These are phyloP conservation scores for Talaromyces albobiverticillius DNA, from an alignment of 2,329 filamentous ascomycete genomes.

Conservation along the genomic window DNA sequence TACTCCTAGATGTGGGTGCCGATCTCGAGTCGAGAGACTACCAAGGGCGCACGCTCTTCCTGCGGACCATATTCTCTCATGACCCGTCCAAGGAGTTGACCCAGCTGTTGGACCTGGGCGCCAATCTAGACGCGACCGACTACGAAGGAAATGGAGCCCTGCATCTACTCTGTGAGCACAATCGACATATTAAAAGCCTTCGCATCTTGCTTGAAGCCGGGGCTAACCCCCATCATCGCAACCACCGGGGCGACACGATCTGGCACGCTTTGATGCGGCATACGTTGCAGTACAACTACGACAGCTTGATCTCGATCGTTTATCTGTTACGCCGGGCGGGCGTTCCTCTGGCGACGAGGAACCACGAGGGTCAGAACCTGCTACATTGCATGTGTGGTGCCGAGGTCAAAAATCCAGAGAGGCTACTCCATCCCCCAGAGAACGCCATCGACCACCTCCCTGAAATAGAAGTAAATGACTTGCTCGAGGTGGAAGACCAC, in stretches of 20 bases:
- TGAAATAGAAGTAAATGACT: conserved; percentile 9
- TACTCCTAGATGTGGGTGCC: conserved; percentile 14
- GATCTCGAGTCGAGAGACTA: conserved; percentile 19
- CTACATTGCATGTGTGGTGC: conserved; percentile 18
- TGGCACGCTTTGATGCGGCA: conserved; percentile 13
- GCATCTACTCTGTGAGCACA: conserved; percentile 6
- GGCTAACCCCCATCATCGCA: conserved; percentile 14
- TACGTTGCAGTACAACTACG: neutral
- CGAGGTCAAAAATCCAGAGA: conserved; percentile 7
- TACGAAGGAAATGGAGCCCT: conserved; percentile 18
- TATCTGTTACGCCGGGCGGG: conserved; percentile 5
- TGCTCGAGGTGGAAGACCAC: conserved; percentile 17
- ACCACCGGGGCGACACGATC: conserved; percentile 18
- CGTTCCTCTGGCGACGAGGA: conserved; percentile 8
- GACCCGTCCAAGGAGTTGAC: conserved; percentile 3
- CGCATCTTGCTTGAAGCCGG: conserved; percentile 18
- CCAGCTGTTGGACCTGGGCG: conserved; percentile 15
- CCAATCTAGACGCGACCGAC: conserved; percentile 19
- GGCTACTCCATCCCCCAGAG: conserved; percentile 4
- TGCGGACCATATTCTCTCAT: neutral
- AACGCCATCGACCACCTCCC: conserved; percentile 17
- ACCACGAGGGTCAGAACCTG: conserved; percentile 18
- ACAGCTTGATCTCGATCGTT: neutral
- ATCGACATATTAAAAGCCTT: conserved; percentile 1
- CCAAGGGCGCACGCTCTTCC: conserved; percentile 16